Base-by-base conservation (phyloP, 768 basidiomycete genomes). In the Glaciozyma antarctica region DNA sequence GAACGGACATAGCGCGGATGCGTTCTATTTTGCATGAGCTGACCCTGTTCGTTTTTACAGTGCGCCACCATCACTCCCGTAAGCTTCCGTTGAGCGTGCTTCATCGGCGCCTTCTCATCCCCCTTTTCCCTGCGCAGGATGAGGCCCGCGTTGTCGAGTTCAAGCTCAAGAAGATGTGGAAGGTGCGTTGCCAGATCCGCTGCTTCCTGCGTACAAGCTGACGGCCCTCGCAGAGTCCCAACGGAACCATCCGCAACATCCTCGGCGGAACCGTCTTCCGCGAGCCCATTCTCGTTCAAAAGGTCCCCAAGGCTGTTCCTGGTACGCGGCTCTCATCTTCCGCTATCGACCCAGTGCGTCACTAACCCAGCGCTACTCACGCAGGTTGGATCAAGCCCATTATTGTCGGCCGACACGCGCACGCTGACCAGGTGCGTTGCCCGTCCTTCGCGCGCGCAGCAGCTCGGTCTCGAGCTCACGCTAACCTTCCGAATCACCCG, bases 191-290 rank as follows among this genome's bases (percentile, higher is more conserved):
- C n/a, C 7, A 26, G 41, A 17, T 57, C 44, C 53, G 15, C 52
- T 8, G 26, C 8, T 9, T n/a, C 49, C 26, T 22, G 53, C 13
- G 3, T 1, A 32, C 53, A 8, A 15, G 24, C 28, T 26, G 43
- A 30, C 24, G 17, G 7, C 16, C 32, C 45, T 32, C 7, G 26
- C 54, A 69, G 63, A 69, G 66, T 6, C 68, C 66, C 62, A 63
- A 64, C 61, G 59, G 62, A 65, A 88, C 73, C 85, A 97, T 97
- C 77, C 88, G 94, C 68, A 99, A 99, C 77, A 95, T 98, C 75
- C 85, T 98, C 58, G 92, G 91, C 41, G 95, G 95, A 49, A 98
- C 95, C 24, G 93, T 99, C 60, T 98, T 98, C 85, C 86, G 95
- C 69, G 95, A 95, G 77, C 95, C 95, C 71, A 98, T 99, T 79